These are phyloP conservation scores for Irpex sp. DNA, from an alignment of 1,284 basidiomycete species.

Conservation along the genomic window DNA sequence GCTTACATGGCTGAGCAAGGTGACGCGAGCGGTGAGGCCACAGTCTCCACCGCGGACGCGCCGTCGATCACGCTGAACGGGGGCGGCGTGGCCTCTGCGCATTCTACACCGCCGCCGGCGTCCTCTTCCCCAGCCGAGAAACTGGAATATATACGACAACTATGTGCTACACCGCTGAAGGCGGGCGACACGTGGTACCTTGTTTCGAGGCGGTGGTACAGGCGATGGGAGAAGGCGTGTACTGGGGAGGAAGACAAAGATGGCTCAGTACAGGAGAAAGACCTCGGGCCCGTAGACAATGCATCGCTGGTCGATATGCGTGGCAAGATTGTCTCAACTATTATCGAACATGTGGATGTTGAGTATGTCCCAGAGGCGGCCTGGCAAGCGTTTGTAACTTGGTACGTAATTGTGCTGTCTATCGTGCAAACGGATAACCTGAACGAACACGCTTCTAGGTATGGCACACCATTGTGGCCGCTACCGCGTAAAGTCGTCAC, in stretches of 20 bases:
- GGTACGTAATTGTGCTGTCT: slow-evolving; percentile 19
- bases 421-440: background rate
- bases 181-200: slow-evolving; percentile 79
- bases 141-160: slow-evolving; percentile 43
- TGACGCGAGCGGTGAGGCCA: slow-evolving; percentile 31
- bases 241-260: slow-evolving; percentile 64
- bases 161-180: slow-evolving; percentile 46
- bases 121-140: slow-evolving; percentile 35
- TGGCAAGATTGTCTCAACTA: slow-evolving; percentile 46
- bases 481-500: slow-evolving; percentile 68
- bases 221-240: slow-evolving; percentile 70
- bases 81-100: slow-evolving; percentile 18
- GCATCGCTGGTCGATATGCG: slow-evolving; percentile 53
- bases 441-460: slow-evolving; percentile 49
- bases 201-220: slow-evolving; percentile 69
- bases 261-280: slow-evolving; percentile 53
- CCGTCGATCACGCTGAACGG: slow-evolving; percentile 4
- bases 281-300: slow-evolving; percentile 78
- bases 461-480: slow-evolving; percentile 53
- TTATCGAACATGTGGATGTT: slow-evolving; percentile 68
- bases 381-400: slow-evolving; percentile 62
- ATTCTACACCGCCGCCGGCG: slow-evolving; percentile 19
- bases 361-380: slow-evolving; percentile 74
- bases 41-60: slow-evolving; percentile 4
- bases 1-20: slow-evolving; percentile 72